phyloP scores from a whole-genome alignment of 306 rosid genomes.

The Bauhinia variegata region DNA sequence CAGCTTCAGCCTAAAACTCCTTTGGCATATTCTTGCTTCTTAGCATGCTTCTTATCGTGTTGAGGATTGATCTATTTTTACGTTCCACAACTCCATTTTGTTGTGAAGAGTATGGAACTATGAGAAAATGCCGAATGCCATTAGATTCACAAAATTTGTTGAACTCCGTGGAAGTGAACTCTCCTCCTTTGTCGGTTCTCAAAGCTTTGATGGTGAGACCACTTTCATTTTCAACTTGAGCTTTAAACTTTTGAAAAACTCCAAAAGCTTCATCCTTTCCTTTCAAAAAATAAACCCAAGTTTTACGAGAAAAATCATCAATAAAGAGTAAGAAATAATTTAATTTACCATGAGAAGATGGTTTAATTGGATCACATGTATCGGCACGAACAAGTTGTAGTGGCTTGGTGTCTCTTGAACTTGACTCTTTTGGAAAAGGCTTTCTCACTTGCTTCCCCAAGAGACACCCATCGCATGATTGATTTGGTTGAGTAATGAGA shows the following conservation, averaged over 20 bases:
- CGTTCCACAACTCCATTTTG: neutral
- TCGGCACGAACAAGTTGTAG: neutral
- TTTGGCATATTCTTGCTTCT: neutral
- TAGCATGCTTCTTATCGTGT: neutral
- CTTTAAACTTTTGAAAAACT: too few relatives aligned
- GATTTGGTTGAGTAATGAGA: neutral
- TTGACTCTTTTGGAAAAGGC: neutral
- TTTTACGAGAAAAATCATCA: too few relatives aligned
- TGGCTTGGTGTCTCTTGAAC: neutral
- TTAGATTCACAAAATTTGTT: too few relatives aligned
- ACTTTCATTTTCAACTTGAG: too few relatives aligned
- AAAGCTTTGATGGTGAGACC: too few relatives aligned
- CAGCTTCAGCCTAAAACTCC: neutral
- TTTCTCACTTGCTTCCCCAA: neutral
- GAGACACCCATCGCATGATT: constrained; percentile 1
- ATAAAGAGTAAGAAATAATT: too few relatives aligned
- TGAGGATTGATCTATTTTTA: neutral
- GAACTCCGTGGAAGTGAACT: too few relatives aligned
- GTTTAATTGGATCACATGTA: neutral
- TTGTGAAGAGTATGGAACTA: neutral
- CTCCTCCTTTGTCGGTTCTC: too few relatives aligned
- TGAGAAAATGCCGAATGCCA: neutral
- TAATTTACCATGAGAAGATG: neutral
- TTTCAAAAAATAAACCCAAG: too few relatives aligned
- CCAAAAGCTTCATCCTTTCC: too few relatives aligned